Base-by-base conservation (phyloP, 371 early-diverging fungal genomes). In the Funneliformis caledonium region DNA sequence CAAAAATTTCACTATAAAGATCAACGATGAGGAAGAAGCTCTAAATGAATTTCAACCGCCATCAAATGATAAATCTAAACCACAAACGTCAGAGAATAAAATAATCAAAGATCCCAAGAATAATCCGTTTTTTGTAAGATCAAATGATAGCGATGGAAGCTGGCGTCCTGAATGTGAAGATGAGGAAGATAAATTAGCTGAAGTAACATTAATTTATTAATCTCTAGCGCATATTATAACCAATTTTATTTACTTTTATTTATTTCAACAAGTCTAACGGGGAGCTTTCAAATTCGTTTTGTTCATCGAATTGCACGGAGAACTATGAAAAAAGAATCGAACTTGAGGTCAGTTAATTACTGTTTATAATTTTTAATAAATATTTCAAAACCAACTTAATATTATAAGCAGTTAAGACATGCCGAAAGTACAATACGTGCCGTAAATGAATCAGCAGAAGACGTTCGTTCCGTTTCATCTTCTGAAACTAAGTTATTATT, bases 371-470 rank as follows among this genome's bases (percentile, higher is more conserved):
- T 19, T n/a, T n/a, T n/a, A n/a, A n/a, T 37, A 47, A 73, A 52
- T 48, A n/a, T 19, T 52, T 37, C 6, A 16, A 56, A 73, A 70
- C 42, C 33, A 1, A 73, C 45, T 47, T 16, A 19, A n/a, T 37
- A 73, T 52, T 73, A 73, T 48, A 6, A 22, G 16, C 16, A 73
- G 74, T 73, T 73, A 73, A 73, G 59, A 73, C 31, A 73, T 73
- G 31, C 59, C 19, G 59, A 31, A 73, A 73, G 37, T 73, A 52
- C 59, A 73, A n/a, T 73, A 73, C 9, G 59, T 26, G 56, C 59
- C 59, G 48, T 37, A 73, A 73, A 73, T 73, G 26, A 73, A n/a
- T 10, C 50, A 73, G 52, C 74, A 19, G 74, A 73, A 73, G 59
- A n/a, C 14, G 59, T 73, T 73, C 31, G 74, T 37, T 73, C 74